Evolutionary conservation across 2,329 filamentous ascomycete genomes (phyloP).

Genomic region (Curvularia sp.): DNA sequence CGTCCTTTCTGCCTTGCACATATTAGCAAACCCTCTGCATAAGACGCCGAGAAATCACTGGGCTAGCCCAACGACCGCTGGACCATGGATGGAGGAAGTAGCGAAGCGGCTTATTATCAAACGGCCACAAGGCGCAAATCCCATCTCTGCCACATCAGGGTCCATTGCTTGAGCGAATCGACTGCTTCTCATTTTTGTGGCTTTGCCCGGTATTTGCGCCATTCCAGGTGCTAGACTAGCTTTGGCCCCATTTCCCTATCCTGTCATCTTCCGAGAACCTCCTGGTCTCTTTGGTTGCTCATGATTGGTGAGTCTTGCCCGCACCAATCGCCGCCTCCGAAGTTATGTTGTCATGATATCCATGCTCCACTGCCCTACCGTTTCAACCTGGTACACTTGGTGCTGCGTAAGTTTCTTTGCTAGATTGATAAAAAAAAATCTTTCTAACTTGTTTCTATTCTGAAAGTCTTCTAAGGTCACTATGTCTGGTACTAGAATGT

Average conservation of each 20-base stretch:
- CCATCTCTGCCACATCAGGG: background rate
- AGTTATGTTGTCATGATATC: background rate
- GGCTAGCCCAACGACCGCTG: background rate
- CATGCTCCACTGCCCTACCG: slow-evolving; percentile 5
- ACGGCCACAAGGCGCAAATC: background rate
- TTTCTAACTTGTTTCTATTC: background rate
- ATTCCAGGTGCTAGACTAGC: slow-evolving; percentile 28
- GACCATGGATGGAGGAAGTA: slow-evolving; percentile 14
- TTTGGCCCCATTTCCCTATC: slow-evolving; percentile 33
- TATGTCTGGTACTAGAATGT: slow-evolving; percentile 6
- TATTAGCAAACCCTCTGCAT: slow-evolving; percentile 15
- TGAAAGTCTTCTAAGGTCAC: background rate
- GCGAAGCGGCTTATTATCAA: slow-evolving; percentile 13
- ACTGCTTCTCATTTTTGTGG: slow-evolving; percentile 5
- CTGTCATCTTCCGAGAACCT: slow-evolving; percentile 18
- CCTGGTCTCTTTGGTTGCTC: slow-evolving; percentile 1
- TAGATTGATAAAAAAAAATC: background rate
- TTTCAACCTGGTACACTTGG: slow-evolving; percentile 20
- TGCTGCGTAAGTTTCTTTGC: background rate
- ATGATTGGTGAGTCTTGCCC: slow-evolving; percentile 8
- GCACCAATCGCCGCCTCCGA: background rate
- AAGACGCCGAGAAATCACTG: slow-evolving; percentile 17
- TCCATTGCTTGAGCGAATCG: background rate
- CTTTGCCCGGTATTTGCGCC: slow-evolving; percentile 17
- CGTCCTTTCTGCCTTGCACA: slow-evolving; percentile 22